Evolutionary conservation across 192 early-diverging fungal species (phyloP), one percentile per base, ranked within the genome.

Genomic region (Coemansia sp.): DNA sequence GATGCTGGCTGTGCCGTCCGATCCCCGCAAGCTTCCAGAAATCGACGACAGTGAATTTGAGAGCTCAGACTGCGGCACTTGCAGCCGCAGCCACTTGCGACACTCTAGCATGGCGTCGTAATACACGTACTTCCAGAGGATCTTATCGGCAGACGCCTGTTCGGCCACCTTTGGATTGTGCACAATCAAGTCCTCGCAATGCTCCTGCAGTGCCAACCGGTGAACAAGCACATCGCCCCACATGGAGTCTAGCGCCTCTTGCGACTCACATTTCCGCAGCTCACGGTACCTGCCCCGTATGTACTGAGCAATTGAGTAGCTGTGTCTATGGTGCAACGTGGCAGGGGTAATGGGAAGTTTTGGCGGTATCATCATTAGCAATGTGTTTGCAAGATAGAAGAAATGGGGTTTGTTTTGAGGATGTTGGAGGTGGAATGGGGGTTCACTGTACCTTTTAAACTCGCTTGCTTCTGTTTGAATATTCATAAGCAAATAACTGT

Each of bases 41-140:
- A 76, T 60, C 59, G 79, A 81, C 7, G 70, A 72, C 58, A 59
- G 43, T 11, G 57, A 59, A 14, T 63, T 72, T 38, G 79, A 81
- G 20, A 70, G 60, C 20, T 73, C 67, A 48, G 69, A 69, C 25
- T 61, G 56, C 19, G 74, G 67, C 16, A 65, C 58, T 17, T 64
- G 57, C 17, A 82, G 75, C 50, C 71, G 68, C 57, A 82, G 63
- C 12, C 79, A 75, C 32, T 74, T 73, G 55, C 79, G 79, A 53
- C 79, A 76, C 41, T 82, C 79, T 40, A 61, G 54, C 12, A 82
- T 77, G 11, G 75, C 66, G 57, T 76, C 75, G 63, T 82, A 76
- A 46, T 71, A 82, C 2, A 71, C 74, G 17, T 65, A 25, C 13
- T 50, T 66, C 79, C 79, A 82, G 25, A 82, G 58, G 19, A 57